A percentile compares a stretch with the other conserved stretches of the same genome.
phyloP scores from a whole-genome alignment of 495 filamentous ascomycete genomes.

The Penicillium paxilli region DNA sequence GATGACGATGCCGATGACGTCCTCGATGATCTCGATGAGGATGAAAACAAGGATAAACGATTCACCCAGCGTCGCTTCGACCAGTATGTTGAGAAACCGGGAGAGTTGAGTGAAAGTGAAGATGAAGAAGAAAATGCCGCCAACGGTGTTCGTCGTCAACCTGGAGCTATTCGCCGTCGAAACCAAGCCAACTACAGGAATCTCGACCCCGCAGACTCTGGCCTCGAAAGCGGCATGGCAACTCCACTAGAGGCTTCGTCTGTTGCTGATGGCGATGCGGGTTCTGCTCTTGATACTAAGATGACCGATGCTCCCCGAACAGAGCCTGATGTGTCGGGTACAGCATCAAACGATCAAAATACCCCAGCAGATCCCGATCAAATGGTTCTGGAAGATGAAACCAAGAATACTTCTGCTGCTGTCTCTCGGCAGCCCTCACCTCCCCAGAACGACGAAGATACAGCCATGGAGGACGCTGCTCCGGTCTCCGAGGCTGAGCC shows the following conservation, averaged over 20 bases:
- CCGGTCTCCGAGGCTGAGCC: conserved; percentile 25
- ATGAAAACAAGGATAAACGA: conserved; percentile 83
- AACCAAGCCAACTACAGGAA: conserved; percentile 74
- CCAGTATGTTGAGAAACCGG: conserved; percentile 67
- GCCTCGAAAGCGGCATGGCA: conserved; percentile 60
- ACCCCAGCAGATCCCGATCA: conserved; percentile 37
- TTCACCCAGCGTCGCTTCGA: conserved; percentile 85
- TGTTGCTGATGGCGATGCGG: conserved; percentile 49
- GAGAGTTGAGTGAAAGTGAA: conserved; percentile 81
- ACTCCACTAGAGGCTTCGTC: conserved; percentile 53
- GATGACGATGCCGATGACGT: conserved; percentile 86
- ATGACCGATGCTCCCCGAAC: conserved; percentile 50
- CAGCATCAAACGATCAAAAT: conserved; percentile 38
- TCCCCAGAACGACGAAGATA: conserved; percentile 60
- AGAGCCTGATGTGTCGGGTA: conserved; percentile 30
- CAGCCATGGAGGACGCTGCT: conserved; percentile 62
- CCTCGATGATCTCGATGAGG: conserved; percentile 85
- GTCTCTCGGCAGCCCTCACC: conserved; percentile 44
- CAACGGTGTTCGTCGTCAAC: conserved; percentile 68
- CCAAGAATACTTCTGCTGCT: conserved; percentile 35
- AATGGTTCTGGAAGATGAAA: conserved; percentile 41
- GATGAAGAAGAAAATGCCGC: conserved; percentile 80
- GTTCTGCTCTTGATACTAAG: conserved; percentile 48
- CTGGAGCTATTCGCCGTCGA: conserved; percentile 56
- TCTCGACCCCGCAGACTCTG: conserved; percentile 62